Conservation (phyloP, 176 grass and related monocot species). For the Cocos nucifera region DNA sequence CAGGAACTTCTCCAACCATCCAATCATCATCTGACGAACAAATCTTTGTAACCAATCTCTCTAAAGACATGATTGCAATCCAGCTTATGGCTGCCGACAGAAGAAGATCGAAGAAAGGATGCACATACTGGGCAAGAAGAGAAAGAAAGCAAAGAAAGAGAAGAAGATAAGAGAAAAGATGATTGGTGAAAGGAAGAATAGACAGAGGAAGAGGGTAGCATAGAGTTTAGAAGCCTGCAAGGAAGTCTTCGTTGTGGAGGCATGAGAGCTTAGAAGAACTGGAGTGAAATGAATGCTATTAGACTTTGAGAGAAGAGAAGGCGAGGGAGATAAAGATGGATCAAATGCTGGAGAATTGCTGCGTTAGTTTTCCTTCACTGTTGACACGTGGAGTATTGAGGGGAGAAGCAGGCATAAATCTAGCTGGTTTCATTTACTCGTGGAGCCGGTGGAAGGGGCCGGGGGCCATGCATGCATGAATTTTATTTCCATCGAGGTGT, state of each 20-base stretch:
- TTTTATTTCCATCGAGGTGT: too few species aligned
- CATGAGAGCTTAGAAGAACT: too few species aligned
- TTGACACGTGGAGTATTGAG: too few species aligned
- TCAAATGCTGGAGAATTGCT: too few species aligned
- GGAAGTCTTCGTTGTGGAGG: neutral
- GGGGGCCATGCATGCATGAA: too few species aligned
- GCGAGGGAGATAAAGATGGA: too few species aligned
- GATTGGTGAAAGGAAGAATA: conserved; percentile 16
- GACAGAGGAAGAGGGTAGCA: neutral
- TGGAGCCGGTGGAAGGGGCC: too few species aligned
- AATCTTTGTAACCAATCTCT: neutral
- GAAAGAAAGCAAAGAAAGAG: conserved; percentile 12
- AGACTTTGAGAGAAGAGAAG: too few species aligned
- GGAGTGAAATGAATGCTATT: too few species aligned
- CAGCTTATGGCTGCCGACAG: conserved; percentile 1
- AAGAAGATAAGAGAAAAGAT: conserved; percentile 22
- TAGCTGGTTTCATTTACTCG: too few species aligned
- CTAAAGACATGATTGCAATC: neutral
- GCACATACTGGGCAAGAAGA: conserved; percentile 7
- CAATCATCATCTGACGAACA: neutral
- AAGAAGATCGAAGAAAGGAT: conserved; percentile 8
- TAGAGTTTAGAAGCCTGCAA: conserved; percentile 16
- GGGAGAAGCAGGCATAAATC: too few species aligned
- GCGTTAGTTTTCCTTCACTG: too few species aligned
- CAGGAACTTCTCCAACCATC: conserved; percentile 7